Base-by-base conservation (phyloP, 345 rosid genomes). In the Syzygium aqueum region DNA sequence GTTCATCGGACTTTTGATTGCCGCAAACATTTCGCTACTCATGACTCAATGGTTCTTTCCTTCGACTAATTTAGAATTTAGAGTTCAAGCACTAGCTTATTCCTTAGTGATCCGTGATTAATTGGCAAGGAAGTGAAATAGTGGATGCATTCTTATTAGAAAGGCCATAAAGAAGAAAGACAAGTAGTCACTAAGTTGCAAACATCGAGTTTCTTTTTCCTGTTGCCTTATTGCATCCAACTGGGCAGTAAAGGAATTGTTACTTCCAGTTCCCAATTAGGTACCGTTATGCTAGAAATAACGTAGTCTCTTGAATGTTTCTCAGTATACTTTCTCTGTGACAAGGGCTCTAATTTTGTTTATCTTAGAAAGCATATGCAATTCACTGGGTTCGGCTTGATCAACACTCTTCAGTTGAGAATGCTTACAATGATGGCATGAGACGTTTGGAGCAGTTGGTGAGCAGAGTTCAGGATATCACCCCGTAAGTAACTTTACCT, bases 301-400 rank as follows among this genome's bases (percentile, higher is more conserved):
- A 25, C 6, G 85, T 1, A 27, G 7, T 54, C 80, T 54, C 43
- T 59, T 14, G n/a, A 61, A 59, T 37, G n/a, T 57, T 14, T 54
- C 30, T 85, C 28, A 37, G 77, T 54, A 23, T 50, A 21, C 52
- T 51, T 63, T 61, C 22, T 14, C 9, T 59, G 77, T 85, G 82
- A 73, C 82, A 73, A 1, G 14, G 82, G 82, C 25, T 73, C 23
- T 54, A 2, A 30, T 85, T 57, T 84, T 50, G 53, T 28, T 87
- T n/a, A 13, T 52, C 13, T 85, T 89, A 94, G 97, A 95, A 89
- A 93, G 94, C 88, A 22, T 89, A 91, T 85, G 89, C 93, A 33
- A 93, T 94, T 84, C 95, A 94, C 82, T 94, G 95, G 97, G 96
- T 94, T 87, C 89, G 89, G 89, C 84, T 93, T 21, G 93, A 94